These are phyloP conservation scores for Erythrobasidium yunnanense DNA, from an alignment of 768 basidiomycete species.

Conservation along the genomic window DNA sequence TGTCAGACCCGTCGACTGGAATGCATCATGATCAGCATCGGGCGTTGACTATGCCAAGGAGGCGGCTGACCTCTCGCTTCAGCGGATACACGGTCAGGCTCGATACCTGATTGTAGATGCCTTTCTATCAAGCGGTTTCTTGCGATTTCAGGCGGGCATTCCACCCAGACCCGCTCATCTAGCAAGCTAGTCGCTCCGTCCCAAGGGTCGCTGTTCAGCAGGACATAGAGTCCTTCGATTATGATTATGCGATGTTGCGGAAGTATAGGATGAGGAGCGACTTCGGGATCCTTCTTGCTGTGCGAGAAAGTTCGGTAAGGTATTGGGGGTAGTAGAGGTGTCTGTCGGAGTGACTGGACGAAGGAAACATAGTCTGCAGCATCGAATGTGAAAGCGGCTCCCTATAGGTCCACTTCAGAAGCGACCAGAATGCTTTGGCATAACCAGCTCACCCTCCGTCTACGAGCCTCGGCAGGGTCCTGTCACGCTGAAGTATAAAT, in stretches of 20 bases:
- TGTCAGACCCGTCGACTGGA: conserved; percentile 36
- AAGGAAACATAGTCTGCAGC: conserved; percentile 60
- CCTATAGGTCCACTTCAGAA: conserved; percentile 39
- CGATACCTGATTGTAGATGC: conserved; percentile 39
- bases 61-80: conserved; percentile 26
- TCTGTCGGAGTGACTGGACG: conserved; percentile 49
- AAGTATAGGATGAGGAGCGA: conserved; percentile 51
- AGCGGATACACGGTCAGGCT: conserved; percentile 30
- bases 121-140: conserved; percentile 37
- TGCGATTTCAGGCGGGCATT: conserved; percentile 35
- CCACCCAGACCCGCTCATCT: conserved; percentile 69
- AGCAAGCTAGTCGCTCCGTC: conserved; percentile 52
- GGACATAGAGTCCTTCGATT: conserved; percentile 80
- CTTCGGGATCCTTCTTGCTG: conserved; percentile 69
- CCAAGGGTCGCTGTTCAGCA: conserved; percentile 68
- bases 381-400: conserved; percentile 87
- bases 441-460: conserved; percentile 48
- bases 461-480: conserved; percentile 65
- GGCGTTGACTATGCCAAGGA: background rate
- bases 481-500: conserved; percentile 8
- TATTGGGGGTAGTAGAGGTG: conserved; percentile 31
- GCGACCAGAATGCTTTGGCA: background rate
- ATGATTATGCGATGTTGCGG: conserved; percentile 65
- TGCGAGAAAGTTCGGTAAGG: conserved; percentile 79
- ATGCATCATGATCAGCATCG: too few species aligned